Percentiles rank a stretch among this genome's conserved stretches.
Conservation (phyloP, 192 early-diverging fungal species). For the Coemansia sp. region DNA sequence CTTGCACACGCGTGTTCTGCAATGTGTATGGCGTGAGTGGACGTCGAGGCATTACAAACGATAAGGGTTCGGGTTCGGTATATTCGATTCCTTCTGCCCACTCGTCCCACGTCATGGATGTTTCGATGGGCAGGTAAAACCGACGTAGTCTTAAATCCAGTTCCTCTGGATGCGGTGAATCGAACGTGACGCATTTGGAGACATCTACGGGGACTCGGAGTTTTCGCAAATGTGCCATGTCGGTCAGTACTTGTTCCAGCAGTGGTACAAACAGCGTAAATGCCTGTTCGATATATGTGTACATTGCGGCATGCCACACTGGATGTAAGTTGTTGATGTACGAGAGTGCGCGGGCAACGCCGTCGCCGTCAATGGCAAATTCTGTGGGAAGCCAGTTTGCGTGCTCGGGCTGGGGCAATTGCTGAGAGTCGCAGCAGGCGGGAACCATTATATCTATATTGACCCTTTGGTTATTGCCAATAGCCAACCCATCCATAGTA, state of each 20-base stretch:
- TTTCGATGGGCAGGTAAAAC: neutral
- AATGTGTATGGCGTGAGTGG: neutral
- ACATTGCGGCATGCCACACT: neutral
- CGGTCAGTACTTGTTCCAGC: neutral
- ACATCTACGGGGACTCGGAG: neutral
- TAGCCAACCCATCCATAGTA: neutral
- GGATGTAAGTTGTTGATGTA: neutral
- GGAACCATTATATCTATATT: neutral
- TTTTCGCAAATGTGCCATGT: neutral
- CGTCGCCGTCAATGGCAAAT: neutral
- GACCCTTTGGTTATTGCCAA: neutral
- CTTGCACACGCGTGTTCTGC: neutral
- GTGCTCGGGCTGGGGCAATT: neutral
- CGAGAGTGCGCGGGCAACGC: neutral
- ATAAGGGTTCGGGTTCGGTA: neutral
- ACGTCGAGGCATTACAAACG: neutral
- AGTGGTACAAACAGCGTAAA: neutral
- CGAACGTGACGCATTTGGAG: neutral
- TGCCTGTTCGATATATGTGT: neutral
- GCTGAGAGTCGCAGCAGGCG: neutral
- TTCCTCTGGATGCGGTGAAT: neutral
- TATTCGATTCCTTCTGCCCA: constrained; percentile 1
- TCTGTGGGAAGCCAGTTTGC: neutral
- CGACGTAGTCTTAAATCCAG: neutral
- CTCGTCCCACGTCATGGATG: neutral